A percentile compares a stretch with the other conserved stretches of the same genome.
These are phyloP conservation scores for Lagenidium sp. DNA, from an alignment of 352 stramenopile genomes.

Conservation along the genomic window DNA sequence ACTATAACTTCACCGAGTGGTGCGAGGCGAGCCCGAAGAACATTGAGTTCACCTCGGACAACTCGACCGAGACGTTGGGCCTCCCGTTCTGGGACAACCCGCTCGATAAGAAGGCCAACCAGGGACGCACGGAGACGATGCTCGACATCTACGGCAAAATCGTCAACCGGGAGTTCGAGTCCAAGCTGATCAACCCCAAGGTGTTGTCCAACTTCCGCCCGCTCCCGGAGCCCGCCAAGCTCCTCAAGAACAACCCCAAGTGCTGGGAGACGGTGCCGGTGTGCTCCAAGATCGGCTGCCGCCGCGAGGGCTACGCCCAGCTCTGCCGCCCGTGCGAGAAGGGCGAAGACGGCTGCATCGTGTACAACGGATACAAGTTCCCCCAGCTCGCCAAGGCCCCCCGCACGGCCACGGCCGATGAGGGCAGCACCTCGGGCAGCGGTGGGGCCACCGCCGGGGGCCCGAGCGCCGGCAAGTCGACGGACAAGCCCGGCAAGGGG, in stretches of 20 bases:
- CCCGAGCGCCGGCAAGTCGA: too few species aligned
- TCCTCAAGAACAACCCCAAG: slow-evolving; percentile 17
- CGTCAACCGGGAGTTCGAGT: slow-evolving; percentile 10
- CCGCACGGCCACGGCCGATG: background rate
- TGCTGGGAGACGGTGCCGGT: slow-evolving; percentile 22
- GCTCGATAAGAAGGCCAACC: slow-evolving; percentile 18
- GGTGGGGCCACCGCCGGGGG: background rate
- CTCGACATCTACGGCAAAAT: slow-evolving; percentile 26
- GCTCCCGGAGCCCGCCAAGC: slow-evolving; percentile 7
- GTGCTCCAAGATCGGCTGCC: slow-evolving; percentile 19
- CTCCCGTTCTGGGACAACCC: slow-evolving; percentile 31
- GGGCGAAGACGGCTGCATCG: slow-evolving; percentile 4
- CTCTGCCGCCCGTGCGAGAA: slow-evolving; percentile 19
- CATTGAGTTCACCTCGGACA: slow-evolving; percentile 43
- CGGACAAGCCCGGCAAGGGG: background rate
- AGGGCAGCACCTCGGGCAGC: background rate
- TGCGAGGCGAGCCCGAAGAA: slow-evolving; percentile 55
- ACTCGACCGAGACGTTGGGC: slow-evolving; percentile 21
- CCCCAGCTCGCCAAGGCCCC: slow-evolving; percentile 10
- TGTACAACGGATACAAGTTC: slow-evolving; percentile 7
- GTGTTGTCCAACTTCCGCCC: slow-evolving; percentile 19
- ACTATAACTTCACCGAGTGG: slow-evolving; percentile 64
- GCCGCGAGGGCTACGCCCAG: slow-evolving; percentile 22
- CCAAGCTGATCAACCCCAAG: slow-evolving; percentile 30
- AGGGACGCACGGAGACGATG: slow-evolving; percentile 14